Percentiles rank a stretch among this genome's conserved stretches.
These are phyloP conservation scores for Vachellia pachyceras DNA, from an alignment of 306 rosid genomes.

Conservation along the genomic window DNA sequence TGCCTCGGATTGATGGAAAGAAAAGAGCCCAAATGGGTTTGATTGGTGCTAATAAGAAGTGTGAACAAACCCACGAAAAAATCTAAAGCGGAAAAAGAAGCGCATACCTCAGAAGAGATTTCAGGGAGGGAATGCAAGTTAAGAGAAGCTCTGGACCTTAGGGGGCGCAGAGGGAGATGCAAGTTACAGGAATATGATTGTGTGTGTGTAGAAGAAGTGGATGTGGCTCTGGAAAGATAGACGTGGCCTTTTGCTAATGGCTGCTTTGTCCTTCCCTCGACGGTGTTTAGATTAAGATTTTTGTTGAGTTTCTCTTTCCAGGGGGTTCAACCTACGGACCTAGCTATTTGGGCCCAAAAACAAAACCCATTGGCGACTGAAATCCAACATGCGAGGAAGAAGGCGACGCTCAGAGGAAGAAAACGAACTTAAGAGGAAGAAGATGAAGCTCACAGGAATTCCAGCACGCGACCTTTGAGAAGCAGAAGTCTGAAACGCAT, in stretches of 20 bases:
- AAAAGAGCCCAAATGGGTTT: background rate
- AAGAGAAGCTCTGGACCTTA: slow-evolving; percentile 33
- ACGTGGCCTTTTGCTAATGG: slow-evolving; percentile 71
- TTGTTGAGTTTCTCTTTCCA: too few species aligned
- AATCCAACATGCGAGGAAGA: too few species aligned
- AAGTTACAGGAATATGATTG: background rate
- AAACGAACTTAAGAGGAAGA: too few species aligned
- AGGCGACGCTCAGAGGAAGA: too few species aligned
- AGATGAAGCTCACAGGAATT: too few species aligned
- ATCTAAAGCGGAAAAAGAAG: background rate
- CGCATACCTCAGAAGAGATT: slow-evolving; percentile 45
- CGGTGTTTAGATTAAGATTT: slow-evolving; percentile 33
- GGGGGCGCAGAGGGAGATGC: slow-evolving; percentile 25
- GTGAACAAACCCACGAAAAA: slow-evolving; percentile 19
- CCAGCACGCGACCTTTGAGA: too few species aligned
- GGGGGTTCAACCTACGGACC: too few species aligned
- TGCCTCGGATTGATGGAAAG: slow-evolving; percentile 9
- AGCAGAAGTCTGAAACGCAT: too few species aligned
- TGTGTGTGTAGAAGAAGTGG: slow-evolving; percentile 49
- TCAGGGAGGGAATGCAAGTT: background rate
- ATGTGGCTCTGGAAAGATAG: slow-evolving; percentile 58
- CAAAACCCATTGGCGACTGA: too few species aligned
- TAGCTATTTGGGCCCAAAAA: too few species aligned
- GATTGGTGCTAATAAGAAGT: background rate
- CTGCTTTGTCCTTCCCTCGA: slow-evolving; percentile 16